These are phyloP conservation scores for Phytopythium cucurbitacearum DNA, from an alignment of 352 stramenopile species.

Conservation along the genomic window DNA sequence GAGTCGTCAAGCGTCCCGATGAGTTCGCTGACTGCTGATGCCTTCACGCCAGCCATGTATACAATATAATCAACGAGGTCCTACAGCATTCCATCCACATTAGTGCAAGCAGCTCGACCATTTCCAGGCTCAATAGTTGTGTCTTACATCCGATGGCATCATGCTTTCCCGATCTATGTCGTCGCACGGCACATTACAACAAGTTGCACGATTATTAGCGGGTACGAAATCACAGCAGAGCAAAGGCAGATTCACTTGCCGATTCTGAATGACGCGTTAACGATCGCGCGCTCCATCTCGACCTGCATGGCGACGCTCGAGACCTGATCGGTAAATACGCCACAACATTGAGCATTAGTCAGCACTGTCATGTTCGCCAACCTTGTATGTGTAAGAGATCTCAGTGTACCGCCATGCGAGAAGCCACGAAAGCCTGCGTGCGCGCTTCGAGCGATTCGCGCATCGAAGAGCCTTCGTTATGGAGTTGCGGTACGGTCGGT, in stretches of 20 bases:
- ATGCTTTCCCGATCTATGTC: slow-evolving; percentile 29
- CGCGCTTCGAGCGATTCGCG: no score
- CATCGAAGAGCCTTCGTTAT: no score
- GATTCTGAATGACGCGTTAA: slow-evolving; percentile 37
- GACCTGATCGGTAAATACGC: background rate
- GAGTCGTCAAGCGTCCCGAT: slow-evolving; percentile 79
- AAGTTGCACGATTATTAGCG: slow-evolving; percentile 1
- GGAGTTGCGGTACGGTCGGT: no score
- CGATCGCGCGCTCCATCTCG: slow-evolving; percentile 29
- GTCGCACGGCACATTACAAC: background rate
- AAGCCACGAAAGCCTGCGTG: no score
- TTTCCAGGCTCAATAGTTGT: background rate
- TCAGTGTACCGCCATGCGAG: no score
- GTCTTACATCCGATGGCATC: slow-evolving; percentile 53
- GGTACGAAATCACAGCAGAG: background rate
- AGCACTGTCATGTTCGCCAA: slow-evolving; percentile 10
- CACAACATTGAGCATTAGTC: background rate
- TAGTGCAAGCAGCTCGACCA: background rate
- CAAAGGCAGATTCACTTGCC: slow-evolving; percentile 14
- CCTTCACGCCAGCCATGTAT: slow-evolving; percentile 61
- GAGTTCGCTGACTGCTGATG: slow-evolving; percentile 51
- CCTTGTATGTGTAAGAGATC: background rate
- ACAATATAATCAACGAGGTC: slow-evolving; percentile 73
- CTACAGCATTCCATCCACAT: slow-evolving; percentile 17
- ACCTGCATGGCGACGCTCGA: background rate